A percentile compares a stretch with the other conserved stretches of the same genome.
Evolutionary conservation across 176 grass and related monocot species (phyloP).

Genomic region (Raddia guianensis): DNA sequence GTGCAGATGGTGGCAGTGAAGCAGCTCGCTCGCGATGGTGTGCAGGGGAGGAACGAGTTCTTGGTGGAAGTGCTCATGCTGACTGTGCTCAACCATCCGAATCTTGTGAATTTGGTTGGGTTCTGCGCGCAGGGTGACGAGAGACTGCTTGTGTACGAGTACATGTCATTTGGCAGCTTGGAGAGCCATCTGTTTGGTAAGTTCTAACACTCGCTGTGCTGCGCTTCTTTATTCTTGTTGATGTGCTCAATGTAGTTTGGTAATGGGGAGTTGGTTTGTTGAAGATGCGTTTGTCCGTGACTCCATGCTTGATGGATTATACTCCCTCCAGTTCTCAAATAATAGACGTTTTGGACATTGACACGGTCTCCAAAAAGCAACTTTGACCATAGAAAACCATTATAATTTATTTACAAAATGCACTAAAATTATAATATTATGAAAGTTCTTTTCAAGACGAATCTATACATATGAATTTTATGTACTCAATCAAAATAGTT

Average conservation of each 20-base stretch:
- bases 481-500: no score
- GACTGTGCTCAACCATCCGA: slow-evolving; percentile 67
- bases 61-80: slow-evolving; percentile 96
- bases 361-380: no score
- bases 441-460: no score
- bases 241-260: background rate
- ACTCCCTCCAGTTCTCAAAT: no score
- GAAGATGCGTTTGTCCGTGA: background rate
- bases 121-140: slow-evolving; percentile 96
- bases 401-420: no score
- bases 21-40: slow-evolving; percentile 71
- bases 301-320: background rate
- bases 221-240: slow-evolving; percentile 13
- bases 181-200: slow-evolving; percentile 88
- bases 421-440: no score
- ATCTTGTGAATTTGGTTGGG: slow-evolving; percentile 80
- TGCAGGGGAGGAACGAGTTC: slow-evolving; percentile 86
- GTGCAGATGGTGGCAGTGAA: slow-evolving; percentile 86
- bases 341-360: no score
- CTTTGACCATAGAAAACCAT: no score
- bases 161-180: slow-evolving; percentile 90
- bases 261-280: background rate
- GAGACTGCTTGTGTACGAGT: slow-evolving; percentile 90
- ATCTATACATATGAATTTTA: no score
- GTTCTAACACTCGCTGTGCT: background rate